Evolutionary conservation across 768 basidiomycete species (phyloP).

Genomic region (Dictyophora rubrovolvata): DNA sequence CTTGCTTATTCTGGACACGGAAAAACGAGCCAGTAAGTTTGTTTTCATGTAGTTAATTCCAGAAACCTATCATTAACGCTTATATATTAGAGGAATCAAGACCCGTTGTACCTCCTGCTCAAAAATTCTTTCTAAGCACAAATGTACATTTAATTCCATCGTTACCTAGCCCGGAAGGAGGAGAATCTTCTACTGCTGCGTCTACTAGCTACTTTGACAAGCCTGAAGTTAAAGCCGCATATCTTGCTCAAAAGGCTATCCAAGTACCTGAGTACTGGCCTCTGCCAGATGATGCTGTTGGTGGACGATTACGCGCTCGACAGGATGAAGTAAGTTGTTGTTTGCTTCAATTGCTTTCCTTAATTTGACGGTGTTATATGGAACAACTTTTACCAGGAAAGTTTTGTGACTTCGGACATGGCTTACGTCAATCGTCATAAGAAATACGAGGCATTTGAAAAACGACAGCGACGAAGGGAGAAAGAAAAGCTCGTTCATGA

Average conservation of each 20-base stretch:
- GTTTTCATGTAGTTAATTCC: constrained; percentile 20
- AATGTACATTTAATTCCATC: constrained; percentile 42
- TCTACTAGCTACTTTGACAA: constrained; percentile 71
- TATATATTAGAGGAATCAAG: background rate
- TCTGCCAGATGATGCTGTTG: constrained; percentile 42
- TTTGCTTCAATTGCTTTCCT: background rate
- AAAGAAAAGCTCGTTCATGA: constrained; percentile 89
- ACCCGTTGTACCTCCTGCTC: background rate
- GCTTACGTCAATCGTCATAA: constrained; percentile 75
- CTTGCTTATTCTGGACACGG: constrained; percentile 72
- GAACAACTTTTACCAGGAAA: constrained; percentile 27
- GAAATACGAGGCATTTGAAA: constrained; percentile 81
- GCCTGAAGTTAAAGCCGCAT: constrained; percentile 64
- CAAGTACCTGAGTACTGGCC: constrained; percentile 65
- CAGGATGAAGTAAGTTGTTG: constrained; percentile 55
- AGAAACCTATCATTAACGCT: background rate
- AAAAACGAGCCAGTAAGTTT: constrained; percentile 58
- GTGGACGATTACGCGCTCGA: constrained; percentile 62
- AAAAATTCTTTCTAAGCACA: constrained; percentile 63
- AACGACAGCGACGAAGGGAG: constrained; percentile 74
- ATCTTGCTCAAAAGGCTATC: constrained; percentile 57
- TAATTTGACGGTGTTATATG: background rate
- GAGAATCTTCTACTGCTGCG: constrained; percentile 44
- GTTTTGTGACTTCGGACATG: constrained; percentile 66
- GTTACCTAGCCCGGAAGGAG: constrained; percentile 25